These are phyloP conservation scores for Luffa acutangula DNA, from an alignment of 306 rosid genomes.

Conservation along the genomic window DNA sequence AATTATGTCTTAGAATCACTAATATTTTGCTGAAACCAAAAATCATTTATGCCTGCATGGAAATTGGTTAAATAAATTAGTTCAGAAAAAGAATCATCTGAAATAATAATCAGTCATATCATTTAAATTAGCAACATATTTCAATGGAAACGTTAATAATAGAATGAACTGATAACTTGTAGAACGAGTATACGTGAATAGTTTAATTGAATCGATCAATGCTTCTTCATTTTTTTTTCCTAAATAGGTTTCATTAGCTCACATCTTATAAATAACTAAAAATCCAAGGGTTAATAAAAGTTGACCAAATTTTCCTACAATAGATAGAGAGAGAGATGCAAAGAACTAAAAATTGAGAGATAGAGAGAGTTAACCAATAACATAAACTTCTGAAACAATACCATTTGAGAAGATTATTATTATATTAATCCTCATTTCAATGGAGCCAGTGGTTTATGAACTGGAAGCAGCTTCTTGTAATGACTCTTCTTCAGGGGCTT, in stretches of 20 bases:
- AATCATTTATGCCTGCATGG: no score
- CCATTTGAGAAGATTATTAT: constrained; percentile 1
- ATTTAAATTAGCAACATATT: no score
- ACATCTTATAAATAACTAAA: background rate
- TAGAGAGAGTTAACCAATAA: background rate
- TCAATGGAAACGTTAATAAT: no score
- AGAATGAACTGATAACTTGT: background rate
- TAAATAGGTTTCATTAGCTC: background rate
- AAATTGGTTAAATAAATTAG: no score
- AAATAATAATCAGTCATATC: no score
- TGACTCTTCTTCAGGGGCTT: constrained; percentile 14
- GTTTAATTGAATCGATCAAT: background rate
- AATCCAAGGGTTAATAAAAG: background rate
- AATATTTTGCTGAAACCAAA: no score
- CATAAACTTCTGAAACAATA: background rate
- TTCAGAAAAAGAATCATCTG: no score
- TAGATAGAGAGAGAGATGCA: background rate
- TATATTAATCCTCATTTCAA: background rate
- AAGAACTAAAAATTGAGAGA: background rate
- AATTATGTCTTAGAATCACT: no score
- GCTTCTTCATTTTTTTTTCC: background rate
- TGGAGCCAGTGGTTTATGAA: background rate
- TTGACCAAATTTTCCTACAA: background rate
- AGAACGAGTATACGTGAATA: background rate
- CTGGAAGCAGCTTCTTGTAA: constrained; percentile 26